Evolutionary conservation across 2,329 filamentous ascomycete genomes (phyloP), one percentile per base, ranked within the genome.

Genomic region (Cercospora sesami): DNA sequence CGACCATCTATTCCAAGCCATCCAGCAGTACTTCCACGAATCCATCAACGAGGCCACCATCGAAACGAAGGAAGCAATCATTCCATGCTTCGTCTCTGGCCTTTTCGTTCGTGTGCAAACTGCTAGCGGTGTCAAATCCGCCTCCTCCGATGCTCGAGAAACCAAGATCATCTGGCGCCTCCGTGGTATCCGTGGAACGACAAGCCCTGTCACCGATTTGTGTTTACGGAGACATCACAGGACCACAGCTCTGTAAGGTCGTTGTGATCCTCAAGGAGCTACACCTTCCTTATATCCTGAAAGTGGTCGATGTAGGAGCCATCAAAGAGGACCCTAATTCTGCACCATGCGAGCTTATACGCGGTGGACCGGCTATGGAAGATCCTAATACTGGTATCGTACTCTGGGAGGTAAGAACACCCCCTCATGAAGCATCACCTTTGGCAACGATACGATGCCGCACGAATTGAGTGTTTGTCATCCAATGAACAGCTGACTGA

Each of bases 301-400:
- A 63, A 12, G 51, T 69, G 12, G 16, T 69, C 14, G 60, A 66
- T 26, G 9, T 66, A 2, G 33, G 21, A 18, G 33, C 51, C 3
- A 4, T 64, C 14, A 80, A 81, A 39, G 77, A 79, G 3, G 68
- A 73, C 2, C 58, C 63, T 0, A 82, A 79, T 36, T 68, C 48
- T 55, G 67, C 78, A 7, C 71, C 75, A 18, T 78, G 82, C 70
- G 83, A 81, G 68, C 77, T 79, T 51, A 83, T 83, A 62, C 80
- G 82, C n/a, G 78, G 81, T 8, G 53, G 80, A 2, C 81, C 79
- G 5, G 78, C 80, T 39, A 74, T 84, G 36, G 74, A 83, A 61
- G 82, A 84, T 71, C 81, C 81, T 65, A 83, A 81, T 60, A 78
- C 74, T 18, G 79, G 77, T 64, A 73, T 85, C 48, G 80, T 79